Evolutionary conservation across 2,329 filamentous ascomycete species (phyloP).

Genomic region (Cercospora citrullina): DNA sequence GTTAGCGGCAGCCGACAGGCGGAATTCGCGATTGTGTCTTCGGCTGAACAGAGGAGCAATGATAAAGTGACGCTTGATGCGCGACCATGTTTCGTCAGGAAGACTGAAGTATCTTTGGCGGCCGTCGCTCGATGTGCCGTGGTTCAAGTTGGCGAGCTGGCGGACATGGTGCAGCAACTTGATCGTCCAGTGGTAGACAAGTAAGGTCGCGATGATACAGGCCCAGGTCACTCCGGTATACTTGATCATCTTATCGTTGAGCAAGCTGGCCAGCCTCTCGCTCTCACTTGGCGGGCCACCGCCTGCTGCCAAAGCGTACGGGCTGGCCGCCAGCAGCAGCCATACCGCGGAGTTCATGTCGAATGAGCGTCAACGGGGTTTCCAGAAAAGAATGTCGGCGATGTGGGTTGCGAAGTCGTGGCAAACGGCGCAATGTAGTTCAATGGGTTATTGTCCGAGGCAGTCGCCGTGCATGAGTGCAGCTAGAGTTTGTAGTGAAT

Average conservation of each 20-base stretch:
- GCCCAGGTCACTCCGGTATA: conserved; percentile 55
- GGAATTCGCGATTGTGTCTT: conserved; percentile 55
- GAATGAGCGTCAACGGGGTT: neutral
- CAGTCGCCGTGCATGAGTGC: neutral
- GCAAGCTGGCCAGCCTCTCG: conserved; percentile 20
- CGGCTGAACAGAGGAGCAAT: conserved; percentile 50
- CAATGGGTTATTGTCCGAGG: neutral
- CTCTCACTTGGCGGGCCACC: conserved; percentile 12
- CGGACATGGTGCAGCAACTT: conserved; percentile 68
- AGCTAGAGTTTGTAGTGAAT: conserved; percentile 11
- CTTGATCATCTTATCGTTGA: conserved; percentile 38
- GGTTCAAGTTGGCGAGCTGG: conserved; percentile 72
- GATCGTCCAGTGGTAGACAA: conserved; percentile 66
- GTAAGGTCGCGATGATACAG: conserved; percentile 61
- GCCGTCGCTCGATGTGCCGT: conserved; percentile 57
- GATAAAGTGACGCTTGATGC: conserved; percentile 49
- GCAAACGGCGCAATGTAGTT: neutral
- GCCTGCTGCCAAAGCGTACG: conserved; percentile 17
- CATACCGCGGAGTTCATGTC: conserved; percentile 21
- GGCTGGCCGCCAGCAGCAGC: conserved; percentile 24
- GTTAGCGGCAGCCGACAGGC: conserved; percentile 51
- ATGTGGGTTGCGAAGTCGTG: neutral
- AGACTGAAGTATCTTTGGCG: conserved; percentile 72
- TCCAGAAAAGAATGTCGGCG: neutral
- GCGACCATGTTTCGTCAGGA: conserved; percentile 54